phyloP scores from a whole-genome alignment of 2,329 filamentous ascomycete species.

The Scleromitrula shiraiana region DNA sequence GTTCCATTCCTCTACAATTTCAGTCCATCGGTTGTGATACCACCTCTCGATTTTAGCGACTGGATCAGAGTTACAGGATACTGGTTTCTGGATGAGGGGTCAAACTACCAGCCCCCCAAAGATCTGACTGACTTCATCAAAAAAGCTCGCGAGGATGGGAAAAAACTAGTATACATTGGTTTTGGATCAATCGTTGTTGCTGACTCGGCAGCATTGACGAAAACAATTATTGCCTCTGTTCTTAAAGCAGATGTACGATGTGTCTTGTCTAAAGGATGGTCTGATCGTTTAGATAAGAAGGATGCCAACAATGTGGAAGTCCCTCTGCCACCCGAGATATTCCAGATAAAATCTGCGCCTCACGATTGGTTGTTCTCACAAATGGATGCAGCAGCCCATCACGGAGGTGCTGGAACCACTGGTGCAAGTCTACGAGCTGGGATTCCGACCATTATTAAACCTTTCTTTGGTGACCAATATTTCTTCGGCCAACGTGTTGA shows the following conservation, averaged over 20 bases:
- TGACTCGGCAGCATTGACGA: slow-evolving; percentile 79
- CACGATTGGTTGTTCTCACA: slow-evolving; percentile 96
- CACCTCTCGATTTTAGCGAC: slow-evolving; percentile 89
- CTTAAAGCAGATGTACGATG: slow-evolving; percentile 87
- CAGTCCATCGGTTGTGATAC: slow-evolving; percentile 85
- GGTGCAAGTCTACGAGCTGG: slow-evolving; percentile 87
- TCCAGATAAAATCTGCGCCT: slow-evolving; percentile 81
- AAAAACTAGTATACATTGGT: slow-evolving; percentile 93
- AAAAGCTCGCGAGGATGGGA: slow-evolving; percentile 70
- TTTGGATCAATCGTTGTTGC: slow-evolving; percentile 95
- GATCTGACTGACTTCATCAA: slow-evolving; percentile 76
- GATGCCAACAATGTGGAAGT: slow-evolving; percentile 47
- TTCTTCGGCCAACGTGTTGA: slow-evolving; percentile 90
- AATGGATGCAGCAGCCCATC: slow-evolving; percentile 89
- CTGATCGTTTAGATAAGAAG: slow-evolving; percentile 64
- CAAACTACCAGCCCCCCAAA: slow-evolving; percentile 61
- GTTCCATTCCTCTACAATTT: slow-evolving; percentile 99
- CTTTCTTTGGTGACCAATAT: slow-evolving; percentile 97
- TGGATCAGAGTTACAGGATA: slow-evolving; percentile 98
- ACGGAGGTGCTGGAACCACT: slow-evolving; percentile 90
- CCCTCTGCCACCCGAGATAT: slow-evolving; percentile 69
- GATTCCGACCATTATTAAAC: slow-evolving; percentile 87
- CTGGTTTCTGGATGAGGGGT: slow-evolving; percentile 85
- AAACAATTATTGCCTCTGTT: slow-evolving; percentile 89
- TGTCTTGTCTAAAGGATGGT: slow-evolving; percentile 95